Evolutionary conservation across 176 grass and related monocot species (phyloP).

Genomic region (Oryza australiensis): DNA sequence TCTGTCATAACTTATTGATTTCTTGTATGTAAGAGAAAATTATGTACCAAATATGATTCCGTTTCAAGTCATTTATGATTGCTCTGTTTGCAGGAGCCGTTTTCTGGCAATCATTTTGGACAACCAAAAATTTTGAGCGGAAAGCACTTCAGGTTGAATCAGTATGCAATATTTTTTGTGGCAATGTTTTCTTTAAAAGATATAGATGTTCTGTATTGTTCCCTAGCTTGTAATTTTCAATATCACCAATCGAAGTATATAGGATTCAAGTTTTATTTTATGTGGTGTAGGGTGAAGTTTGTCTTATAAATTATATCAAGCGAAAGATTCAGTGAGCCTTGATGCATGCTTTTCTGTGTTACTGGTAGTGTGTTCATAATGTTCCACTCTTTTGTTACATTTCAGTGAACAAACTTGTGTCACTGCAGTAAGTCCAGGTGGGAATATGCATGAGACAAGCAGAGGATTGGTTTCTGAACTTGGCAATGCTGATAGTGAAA

Average conservation of each 20-base stretch:
- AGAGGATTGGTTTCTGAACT: conserved; percentile 17
- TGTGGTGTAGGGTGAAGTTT: neutral
- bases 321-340: conserved; percentile 18
- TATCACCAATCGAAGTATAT: neutral
- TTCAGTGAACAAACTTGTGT: conserved; percentile 48
- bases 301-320: neutral
- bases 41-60: neutral
- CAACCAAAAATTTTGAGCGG: conserved; percentile 43
- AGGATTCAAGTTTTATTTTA: neutral
- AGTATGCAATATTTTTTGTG: conserved; percentile 23
- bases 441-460: conserved; percentile 1
- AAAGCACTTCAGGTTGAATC: conserved; percentile 43
- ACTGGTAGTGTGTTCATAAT: conserved; percentile 34
- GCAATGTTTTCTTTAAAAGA: neutral
- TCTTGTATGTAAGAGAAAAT: conserved; percentile 3
- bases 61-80: neutral
- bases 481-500: conserved; percentile 39
- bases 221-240: neutral
- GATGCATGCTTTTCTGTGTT: conserved; percentile 6
- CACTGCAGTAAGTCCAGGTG: conserved; percentile 32
- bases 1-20: conserved; percentile 1
- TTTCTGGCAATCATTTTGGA: conserved; percentile 43
- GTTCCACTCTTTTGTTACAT: conserved; percentile 28
- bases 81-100: conserved; percentile 60
- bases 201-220: neutral